These are phyloP conservation scores for Trifolium fragiferum DNA, from an alignment of 306 rosid genomes.

Conservation along the genomic window DNA sequence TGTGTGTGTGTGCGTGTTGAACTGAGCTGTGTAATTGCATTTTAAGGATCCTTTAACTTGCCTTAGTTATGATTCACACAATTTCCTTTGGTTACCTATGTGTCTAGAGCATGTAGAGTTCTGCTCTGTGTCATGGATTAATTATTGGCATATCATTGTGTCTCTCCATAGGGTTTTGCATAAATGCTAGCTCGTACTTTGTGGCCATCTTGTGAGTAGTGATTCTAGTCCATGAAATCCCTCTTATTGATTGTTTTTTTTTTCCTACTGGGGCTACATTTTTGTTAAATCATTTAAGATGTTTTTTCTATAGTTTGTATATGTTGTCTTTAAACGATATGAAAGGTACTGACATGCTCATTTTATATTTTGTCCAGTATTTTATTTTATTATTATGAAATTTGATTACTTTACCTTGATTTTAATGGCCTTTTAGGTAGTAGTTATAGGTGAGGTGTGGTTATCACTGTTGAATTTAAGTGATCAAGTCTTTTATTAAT, in stretches of 20 bases:
- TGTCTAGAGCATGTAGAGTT: background rate
- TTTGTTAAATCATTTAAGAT: background rate
- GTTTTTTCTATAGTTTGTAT: background rate
- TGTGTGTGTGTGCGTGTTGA: background rate
- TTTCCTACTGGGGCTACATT: background rate
- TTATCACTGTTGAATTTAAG: background rate
- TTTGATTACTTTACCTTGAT: too few relatives aligned
- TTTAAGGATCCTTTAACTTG: background rate
- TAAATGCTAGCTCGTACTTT: constrained; percentile 7
- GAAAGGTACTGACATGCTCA: background rate
- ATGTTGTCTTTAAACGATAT: background rate
- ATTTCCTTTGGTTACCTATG: background rate
- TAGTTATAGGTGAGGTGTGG: background rate
- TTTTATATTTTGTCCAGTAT: background rate
- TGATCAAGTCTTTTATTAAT: constrained; percentile 1
- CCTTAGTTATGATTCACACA: background rate
- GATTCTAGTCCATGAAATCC: constrained; percentile 5
- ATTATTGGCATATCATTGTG: background rate
- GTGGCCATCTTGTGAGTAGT: constrained; percentile 7
- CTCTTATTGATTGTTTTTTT: background rate
- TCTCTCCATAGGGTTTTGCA: background rate
- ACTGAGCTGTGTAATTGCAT: background rate
- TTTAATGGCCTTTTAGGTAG: background rate
- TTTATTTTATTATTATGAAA: too few relatives aligned
- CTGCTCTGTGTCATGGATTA: background rate